Evolutionary conservation across 805 yeast genomes (phyloP).

Genomic region (Saccharomycopsis babjevae): DNA sequence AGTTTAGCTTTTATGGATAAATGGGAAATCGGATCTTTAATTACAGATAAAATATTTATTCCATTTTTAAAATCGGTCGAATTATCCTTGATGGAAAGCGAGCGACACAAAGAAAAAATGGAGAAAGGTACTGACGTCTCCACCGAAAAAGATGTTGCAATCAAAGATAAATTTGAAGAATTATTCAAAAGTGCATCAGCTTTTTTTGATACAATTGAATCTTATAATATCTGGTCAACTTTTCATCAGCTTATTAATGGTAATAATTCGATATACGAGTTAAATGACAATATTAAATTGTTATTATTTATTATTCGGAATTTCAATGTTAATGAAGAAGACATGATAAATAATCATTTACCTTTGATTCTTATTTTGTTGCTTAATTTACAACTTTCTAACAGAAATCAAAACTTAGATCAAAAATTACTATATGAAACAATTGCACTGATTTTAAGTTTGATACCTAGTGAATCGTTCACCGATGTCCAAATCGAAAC

Average conservation of each 20-base stretch:
- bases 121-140: neutral
- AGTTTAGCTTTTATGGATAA: slow-evolving; percentile 73
- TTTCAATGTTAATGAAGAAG: slow-evolving; percentile 80
- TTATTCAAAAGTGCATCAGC: slow-evolving; percentile 49
- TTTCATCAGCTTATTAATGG: slow-evolving; percentile 27
- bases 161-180: slow-evolving; percentile 29
- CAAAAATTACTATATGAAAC: neutral
- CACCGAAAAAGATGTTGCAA: neutral
- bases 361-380: slow-evolving; percentile 51
- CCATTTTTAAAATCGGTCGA: slow-evolving; percentile 44
- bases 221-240: slow-evolving; percentile 66
- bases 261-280: neutral
- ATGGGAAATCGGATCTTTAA: slow-evolving; percentile 82
- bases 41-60: slow-evolving; percentile 60
- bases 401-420: neutral
- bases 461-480: slow-evolving; percentile 8
- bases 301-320: slow-evolving; percentile 49
- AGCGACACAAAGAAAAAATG: neutral
- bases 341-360: slow-evolving; percentile 64
- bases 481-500: neutral
- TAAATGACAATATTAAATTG: slow-evolving; percentile 32
- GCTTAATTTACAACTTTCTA: neutral
- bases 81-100: slow-evolving; percentile 6
- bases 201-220: slow-evolving; percentile 82
- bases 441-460: slow-evolving; percentile 1